A percentile compares a stretch with the other conserved stretches of the same genome.
Evolutionary conservation across 2,329 filamentous ascomycete genomes (phyloP).

Genomic region (Alternaria sp.): DNA sequence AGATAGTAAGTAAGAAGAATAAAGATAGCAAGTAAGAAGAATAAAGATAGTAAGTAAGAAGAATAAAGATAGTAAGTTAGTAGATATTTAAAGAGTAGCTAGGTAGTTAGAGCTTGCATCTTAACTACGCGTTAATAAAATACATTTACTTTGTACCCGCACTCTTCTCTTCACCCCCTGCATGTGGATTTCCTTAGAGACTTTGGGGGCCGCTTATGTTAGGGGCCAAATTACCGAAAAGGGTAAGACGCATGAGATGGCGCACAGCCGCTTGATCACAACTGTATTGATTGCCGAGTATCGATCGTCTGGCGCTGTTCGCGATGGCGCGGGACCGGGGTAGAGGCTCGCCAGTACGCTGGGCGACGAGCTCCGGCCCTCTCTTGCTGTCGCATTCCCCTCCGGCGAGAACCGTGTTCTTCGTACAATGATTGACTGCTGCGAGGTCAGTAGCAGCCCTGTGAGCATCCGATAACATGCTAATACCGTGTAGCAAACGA

Average conservation of each 20-base stretch:
- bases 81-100: too few relatives aligned
- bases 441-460: constrained; percentile 1
- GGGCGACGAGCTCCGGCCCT: not conserved
- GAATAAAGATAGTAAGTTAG: too few relatives aligned
- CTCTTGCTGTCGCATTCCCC: not conserved
- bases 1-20: too few relatives aligned
- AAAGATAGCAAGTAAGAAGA: too few relatives aligned
- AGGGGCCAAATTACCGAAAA: constrained; percentile 13
- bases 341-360: not conserved
- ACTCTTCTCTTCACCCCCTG: constrained; percentile 5
- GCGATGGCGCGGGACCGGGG: not conserved
- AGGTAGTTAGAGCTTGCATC: too few relatives aligned
- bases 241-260: not conserved
- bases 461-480: not conserved
- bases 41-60: too few relatives aligned
- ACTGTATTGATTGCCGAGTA: not conserved
- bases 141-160: too few relatives aligned
- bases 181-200: not conserved
- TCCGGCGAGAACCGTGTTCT: not conserved
- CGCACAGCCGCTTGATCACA: not conserved
- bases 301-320: not conserved
- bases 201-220: constrained; percentile 5
- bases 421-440: constrained; percentile 4
- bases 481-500: constrained; percentile 1
- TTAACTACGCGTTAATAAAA: too few relatives aligned